Evolutionary conservation across 495 filamentous ascomycete species (phyloP).

Genomic region (Penicillium crystallinum): DNA sequence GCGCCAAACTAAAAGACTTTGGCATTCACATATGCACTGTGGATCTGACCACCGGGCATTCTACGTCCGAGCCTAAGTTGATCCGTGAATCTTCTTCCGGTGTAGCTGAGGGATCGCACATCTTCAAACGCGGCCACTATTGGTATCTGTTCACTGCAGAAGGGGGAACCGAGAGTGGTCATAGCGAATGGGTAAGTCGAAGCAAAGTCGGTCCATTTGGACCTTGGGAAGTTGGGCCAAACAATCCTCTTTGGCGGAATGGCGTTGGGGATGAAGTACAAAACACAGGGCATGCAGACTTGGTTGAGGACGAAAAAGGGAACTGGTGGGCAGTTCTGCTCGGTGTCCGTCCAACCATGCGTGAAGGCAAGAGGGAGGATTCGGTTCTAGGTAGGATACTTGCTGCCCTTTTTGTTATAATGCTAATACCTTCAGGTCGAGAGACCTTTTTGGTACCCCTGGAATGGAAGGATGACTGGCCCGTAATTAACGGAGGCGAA

Average conservation of each 20-base stretch:
- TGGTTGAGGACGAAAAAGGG: conserved; percentile 41
- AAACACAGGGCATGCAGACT: conserved; percentile 39
- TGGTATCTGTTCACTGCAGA: conserved; percentile 68
- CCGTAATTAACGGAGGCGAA: conserved; percentile 39
- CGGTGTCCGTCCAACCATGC: conserved; percentile 34
- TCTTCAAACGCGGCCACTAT: conserved; percentile 59
- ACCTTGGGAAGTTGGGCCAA: conserved; percentile 46
- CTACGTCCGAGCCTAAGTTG: conserved; percentile 31
- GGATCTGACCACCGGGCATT: conserved; percentile 31
- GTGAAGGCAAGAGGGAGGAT: conserved; percentile 26
- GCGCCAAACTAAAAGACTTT: conserved; percentile 31
- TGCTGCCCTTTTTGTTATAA: neutral
- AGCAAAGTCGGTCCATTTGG: conserved; percentile 43
- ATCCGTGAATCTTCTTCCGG: conserved; percentile 53
- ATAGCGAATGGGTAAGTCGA: conserved; percentile 46
- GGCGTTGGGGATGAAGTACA: conserved; percentile 32
- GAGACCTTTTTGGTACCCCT: conserved; percentile 45
- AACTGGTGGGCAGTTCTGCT: conserved; percentile 45
- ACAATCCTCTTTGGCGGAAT: conserved; percentile 39
- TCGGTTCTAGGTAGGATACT: conserved; percentile 30
- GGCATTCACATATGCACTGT: conserved; percentile 38
- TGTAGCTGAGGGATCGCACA: conserved; percentile 59
- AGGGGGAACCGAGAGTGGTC: conserved; percentile 54
- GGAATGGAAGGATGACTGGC: conserved; percentile 46
- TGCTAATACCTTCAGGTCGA: conserved; percentile 25